These are phyloP conservation scores for Besnoitia besnoiti DNA, from an alignment of 169 alveolate genomes.

Conservation along the genomic window DNA sequence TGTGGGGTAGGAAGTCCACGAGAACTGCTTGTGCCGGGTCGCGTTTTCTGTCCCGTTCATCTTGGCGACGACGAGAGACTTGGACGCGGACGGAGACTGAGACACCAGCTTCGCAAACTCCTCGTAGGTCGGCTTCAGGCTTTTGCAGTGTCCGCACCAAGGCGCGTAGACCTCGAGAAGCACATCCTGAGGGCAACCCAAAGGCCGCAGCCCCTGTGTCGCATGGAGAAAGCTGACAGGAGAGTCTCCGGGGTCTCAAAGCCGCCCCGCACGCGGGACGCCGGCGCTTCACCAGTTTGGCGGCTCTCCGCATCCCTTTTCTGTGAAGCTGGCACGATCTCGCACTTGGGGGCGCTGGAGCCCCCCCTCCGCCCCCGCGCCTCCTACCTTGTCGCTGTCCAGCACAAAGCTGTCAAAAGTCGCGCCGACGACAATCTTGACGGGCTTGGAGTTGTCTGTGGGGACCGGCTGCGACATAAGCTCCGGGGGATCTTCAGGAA, in stretches of 20 bases:
- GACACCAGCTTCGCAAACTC: conserved; percentile 70
- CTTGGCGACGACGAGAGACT: conserved; percentile 56
- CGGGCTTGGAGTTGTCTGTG: conserved; percentile 42
- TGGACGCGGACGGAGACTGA: conserved; percentile 49
- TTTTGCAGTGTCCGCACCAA: conserved; percentile 97
- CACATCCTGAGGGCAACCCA: conserved; percentile 87
- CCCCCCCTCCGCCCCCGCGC: too few species aligned
- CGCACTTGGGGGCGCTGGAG: too few species aligned
- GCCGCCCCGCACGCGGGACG: too few species aligned
- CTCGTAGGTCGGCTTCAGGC: conserved; percentile 86
- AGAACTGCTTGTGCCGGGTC: conserved; percentile 30
- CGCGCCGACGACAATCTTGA: conserved; percentile 54
- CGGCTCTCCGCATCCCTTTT: too few species aligned
- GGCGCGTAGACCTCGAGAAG: conserved; percentile 96
- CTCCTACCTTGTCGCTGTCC: conserved; percentile 40
- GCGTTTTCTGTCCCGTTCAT: conserved; percentile 64
- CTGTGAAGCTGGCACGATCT: too few species aligned
- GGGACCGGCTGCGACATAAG: conserved; percentile 61
- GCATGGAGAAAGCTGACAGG: background rate
- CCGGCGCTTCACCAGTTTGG: too few species aligned
- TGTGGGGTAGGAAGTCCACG: conserved; percentile 55
- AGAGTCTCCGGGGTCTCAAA: too few species aligned
- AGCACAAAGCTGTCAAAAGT: conserved; percentile 56
- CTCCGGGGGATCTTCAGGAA: conserved; percentile 48
- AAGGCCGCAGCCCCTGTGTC: background rate